A percentile compares a stretch with the other conserved stretches of the same genome.
These are phyloP conservation scores for Yamadazyma atlantica DNA, from an alignment of 1,139 yeast species.

Conservation along the genomic window DNA sequence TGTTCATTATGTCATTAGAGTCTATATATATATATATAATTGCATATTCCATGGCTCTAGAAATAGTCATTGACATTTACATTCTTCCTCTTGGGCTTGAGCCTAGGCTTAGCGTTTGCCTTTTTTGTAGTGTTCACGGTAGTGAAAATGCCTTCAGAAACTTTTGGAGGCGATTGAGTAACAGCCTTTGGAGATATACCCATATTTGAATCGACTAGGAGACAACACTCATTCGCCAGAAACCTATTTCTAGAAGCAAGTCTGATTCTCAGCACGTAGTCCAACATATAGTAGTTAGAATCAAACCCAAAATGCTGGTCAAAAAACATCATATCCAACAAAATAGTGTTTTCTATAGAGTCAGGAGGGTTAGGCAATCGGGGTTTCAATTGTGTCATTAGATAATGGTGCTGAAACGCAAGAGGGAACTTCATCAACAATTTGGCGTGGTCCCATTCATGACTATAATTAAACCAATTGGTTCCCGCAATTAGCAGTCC, in stretches of 20 bases:
- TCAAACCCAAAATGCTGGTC: slow-evolving; percentile 7
- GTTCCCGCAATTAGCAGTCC: slow-evolving; percentile 16
- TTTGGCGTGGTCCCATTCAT: slow-evolving; percentile 12
- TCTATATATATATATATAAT: no score
- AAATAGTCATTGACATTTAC: slow-evolving; percentile 4
- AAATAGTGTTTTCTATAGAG: slow-evolving; percentile 4
- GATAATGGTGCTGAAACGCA: slow-evolving; percentile 24
- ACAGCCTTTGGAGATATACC: slow-evolving; percentile 7
- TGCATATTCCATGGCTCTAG: no score
- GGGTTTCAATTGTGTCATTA: slow-evolving; percentile 12
- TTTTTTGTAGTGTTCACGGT: slow-evolving; percentile 6
- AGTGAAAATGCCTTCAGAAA: slow-evolving; percentile 5
- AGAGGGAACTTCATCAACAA: slow-evolving; percentile 24
- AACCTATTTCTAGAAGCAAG: slow-evolving; percentile 5
- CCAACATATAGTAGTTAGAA: slow-evolving; percentile 7
- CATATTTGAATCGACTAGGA: slow-evolving; percentile 8
- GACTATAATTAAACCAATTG: slow-evolving; percentile 21
- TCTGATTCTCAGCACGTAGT: slow-evolving; percentile 8
- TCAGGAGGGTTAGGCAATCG: slow-evolving; percentile 3
- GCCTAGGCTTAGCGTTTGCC: slow-evolving; percentile 4
- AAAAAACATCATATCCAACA: slow-evolving; percentile 24
- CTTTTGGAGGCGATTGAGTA: neutral
- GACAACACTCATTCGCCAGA: slow-evolving; percentile 4
- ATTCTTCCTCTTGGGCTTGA: slow-evolving; percentile 8
- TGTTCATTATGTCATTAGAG: no score